Evolutionary conservation across 1,139 yeast species (phyloP).

Genomic region (Protomyces macrosporus): DNA sequence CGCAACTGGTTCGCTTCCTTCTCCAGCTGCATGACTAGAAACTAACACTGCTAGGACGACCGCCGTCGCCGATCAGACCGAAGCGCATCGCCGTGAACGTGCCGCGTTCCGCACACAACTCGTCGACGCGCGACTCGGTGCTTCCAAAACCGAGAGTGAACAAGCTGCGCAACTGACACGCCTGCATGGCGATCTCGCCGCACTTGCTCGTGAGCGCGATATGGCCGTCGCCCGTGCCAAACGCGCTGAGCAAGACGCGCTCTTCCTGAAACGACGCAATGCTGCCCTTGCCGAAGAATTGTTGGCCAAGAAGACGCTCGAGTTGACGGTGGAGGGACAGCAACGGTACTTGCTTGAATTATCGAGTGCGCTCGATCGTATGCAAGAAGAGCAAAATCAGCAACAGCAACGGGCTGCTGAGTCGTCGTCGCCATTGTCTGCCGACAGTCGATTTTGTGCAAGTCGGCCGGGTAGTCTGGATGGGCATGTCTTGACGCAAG

Average conservation of each 20-base stretch:
- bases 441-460: too few relatives aligned
- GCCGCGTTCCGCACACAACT: not conserved
- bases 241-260: slow-evolving; percentile 1
- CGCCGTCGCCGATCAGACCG: not conserved
- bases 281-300: slow-evolving; percentile 19
- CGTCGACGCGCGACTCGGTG: not conserved
- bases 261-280: slow-evolving; percentile 1
- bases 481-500: not conserved
- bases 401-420: not conserved
- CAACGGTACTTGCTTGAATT: slow-evolving; percentile 11
- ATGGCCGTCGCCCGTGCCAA: not conserved
- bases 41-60: not conserved
- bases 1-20: not conserved
- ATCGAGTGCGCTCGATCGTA: slow-evolving; percentile 7
- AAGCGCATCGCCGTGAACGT: not conserved
- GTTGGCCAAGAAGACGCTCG: slow-evolving; percentile 7
- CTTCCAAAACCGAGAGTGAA: not conserved
- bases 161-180: not conserved
- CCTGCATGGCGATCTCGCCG: not conserved
- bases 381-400: not conserved
- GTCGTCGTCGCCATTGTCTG: too few relatives aligned
- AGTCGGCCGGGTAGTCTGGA: not conserved
- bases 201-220: not conserved
- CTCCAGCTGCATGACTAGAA: not conserved
- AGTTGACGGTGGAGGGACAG: slow-evolving; percentile 23